Base-by-base conservation (phyloP, 495 filamentous ascomycete genomes). In the Xylaria palmicola region DNA sequence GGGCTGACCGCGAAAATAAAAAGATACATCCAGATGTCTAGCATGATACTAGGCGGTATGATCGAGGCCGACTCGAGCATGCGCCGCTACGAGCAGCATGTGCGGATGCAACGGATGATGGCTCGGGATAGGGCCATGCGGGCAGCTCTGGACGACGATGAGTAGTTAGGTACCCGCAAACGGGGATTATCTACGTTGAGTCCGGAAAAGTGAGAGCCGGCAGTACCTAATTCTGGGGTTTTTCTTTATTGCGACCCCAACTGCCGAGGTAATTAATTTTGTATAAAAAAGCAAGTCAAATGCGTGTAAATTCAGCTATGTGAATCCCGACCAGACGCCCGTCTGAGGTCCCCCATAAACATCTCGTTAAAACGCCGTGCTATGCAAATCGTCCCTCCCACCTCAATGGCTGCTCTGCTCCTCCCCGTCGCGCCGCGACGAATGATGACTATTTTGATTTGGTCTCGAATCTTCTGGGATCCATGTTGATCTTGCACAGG, bases 401-500 rank as follows among this genome's bases (percentile, higher is more conserved):
- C 41, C 41, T 20, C 22, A n/a, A n/a, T n/a, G n/a, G n/a, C n/a
- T n/a, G n/a, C 49, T 66, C 48, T 59, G 62, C 47, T 45, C 65
- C 57, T n/a, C 68, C 60, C 53, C 59, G 44, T 30, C 68, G 62
- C 32, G 30, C 39, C 36, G 6, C 52, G 6, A 52, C 36, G 29
- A 19, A 44, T 27, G 39, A 68, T 61, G 17, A 29, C 65, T 54
- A 75, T 64, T 74, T 74, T 56, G 56, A 75, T 56, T 77, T 73
- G 9, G 80, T 75, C 68, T 87, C 76, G 72, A 97, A 97, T n/a
- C 90, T 84, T 65, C 89, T 85, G 15, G 90, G 89, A 67, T 93
- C 89, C 93, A 98, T 97, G 71, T 97, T 97, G 69, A 97, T 85
- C 81, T 88, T 95, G 71, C 90, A 91, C 53, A 99, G 80, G 62